Conservation (phyloP, 164 flowering plant species). For the Umbellularia californica region DNA sequence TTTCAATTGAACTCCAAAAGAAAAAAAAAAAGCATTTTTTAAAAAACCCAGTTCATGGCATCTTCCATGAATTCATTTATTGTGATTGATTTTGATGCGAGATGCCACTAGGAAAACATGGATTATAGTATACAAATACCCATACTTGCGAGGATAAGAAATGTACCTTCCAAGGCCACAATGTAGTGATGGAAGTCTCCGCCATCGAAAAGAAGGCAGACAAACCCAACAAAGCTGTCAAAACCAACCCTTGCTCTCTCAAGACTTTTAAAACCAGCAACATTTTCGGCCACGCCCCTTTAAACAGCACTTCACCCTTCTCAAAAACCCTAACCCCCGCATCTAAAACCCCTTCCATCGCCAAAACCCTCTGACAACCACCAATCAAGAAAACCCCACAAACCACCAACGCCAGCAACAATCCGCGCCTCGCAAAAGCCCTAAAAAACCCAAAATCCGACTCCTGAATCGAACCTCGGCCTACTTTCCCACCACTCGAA, state of each 20-base stretch:
- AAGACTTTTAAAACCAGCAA: slow-evolving; percentile 61
- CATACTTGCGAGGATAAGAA: not conserved
- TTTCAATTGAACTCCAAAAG: too few species aligned
- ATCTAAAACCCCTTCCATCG: slow-evolving; percentile 53
- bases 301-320: slow-evolving; percentile 32
- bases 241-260: slow-evolving; percentile 78
- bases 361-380: slow-evolving; percentile 54
- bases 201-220: slow-evolving; percentile 99
- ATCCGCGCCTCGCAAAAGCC: slow-evolving; percentile 35
- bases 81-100: too few species aligned
- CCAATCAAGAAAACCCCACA: slow-evolving; percentile 54
- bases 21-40: too few species aligned
- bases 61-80: too few species aligned
- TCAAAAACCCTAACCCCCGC: slow-evolving; percentile 51
- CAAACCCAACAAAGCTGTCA: slow-evolving; percentile 69
- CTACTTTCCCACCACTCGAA: slow-evolving; percentile 1
- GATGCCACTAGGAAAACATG: too few species aligned
- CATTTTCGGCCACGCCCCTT: slow-evolving; percentile 54
- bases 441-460: slow-evolving; percentile 21
- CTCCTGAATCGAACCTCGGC: slow-evolving; percentile 2
- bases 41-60: too few species aligned
- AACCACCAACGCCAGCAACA: slow-evolving; percentile 48
- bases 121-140: too few species aligned
- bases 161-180: slow-evolving; percentile 99
- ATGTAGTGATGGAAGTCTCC: slow-evolving; percentile 94